Evolutionary conservation across 202 grass and related monocot genomes (phyloP), one percentile per base, ranked within the genome.

Genomic region (Musa balbisiana): DNA sequence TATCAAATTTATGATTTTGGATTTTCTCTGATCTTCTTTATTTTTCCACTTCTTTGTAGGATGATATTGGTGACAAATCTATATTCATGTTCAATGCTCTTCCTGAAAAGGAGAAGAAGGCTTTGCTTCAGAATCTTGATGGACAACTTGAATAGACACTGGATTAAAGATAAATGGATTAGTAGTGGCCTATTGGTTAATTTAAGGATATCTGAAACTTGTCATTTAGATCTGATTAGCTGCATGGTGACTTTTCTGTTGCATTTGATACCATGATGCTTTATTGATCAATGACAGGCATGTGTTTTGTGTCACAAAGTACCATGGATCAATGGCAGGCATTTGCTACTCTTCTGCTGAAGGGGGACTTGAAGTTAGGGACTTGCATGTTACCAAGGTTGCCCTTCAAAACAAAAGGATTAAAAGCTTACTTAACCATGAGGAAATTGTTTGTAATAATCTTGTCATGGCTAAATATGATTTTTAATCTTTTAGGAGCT

Each of bases 41-140:
- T 55, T 56, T 10, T 76, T 79, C 5, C 2, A 0, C 62, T 74
- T 25, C 25, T 11, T 21, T 26, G 49, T 19, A 97, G 93, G 93
- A 97, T 1, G 93, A 97, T 67, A 91, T 97, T 0, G 93, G 93
- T 0, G 90, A 96, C 79, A 96, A 96, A 82, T 96, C 93, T 50
- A 74, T 96, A 43, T 96, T 96, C 82, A 87, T 96, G 82, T 96
- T 96, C 84, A 90, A 90, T 26, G 87, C 93, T 8, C 81, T 97
- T 55, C 84, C 87, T 20, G 90, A 91, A 79, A 86, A 91, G 24
- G 87, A 97, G 76, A 97, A 92, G 78, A 90, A 89, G 51, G 87
- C 90, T 73, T 27, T 92, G 82, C 72, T 92, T 73, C 85, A 88
- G 84, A 91, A 92, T 78, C 86, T 89, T 0, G 84, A 89, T 64